A percentile compares a stretch with the other conserved stretches of the same genome.
These are phyloP conservation scores for Globisporangium paddicum DNA, from an alignment of 352 stramenopile genomes.

Conservation along the genomic window DNA sequence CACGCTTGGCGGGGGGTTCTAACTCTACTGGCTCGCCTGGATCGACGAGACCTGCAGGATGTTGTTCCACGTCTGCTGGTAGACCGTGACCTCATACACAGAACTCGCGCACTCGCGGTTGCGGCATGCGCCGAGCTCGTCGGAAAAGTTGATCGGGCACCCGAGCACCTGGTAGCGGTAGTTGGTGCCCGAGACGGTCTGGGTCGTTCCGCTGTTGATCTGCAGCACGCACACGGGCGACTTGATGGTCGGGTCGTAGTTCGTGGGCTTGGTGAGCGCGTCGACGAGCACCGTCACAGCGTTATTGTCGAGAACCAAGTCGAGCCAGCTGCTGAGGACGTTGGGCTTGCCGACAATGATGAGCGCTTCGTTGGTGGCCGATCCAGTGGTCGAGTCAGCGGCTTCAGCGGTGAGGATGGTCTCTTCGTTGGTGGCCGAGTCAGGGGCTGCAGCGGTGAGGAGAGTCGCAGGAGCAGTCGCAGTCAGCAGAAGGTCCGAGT, in stretches of 20 bases:
- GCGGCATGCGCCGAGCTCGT: constrained; percentile 34
- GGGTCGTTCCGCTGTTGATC: constrained; percentile 28
- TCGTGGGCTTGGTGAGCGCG: constrained; percentile 22
- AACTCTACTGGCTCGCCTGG: constrained; percentile 18
- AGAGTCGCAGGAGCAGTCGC: no score
- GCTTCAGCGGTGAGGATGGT: not conserved
- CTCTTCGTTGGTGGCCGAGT: not conserved
- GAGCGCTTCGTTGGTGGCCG: not conserved
- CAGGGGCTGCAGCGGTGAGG: no score
- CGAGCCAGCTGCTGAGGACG: constrained; percentile 7
- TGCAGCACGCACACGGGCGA: constrained; percentile 32
- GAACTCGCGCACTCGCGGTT: constrained; percentile 33
- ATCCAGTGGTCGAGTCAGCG: no score
- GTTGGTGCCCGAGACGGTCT: constrained; percentile 52
- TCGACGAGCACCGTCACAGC: constrained; percentile 25
- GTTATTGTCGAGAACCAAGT: not conserved
- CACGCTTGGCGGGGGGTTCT: not conserved
- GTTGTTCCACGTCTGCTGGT: constrained; percentile 30
- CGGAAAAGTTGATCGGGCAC: constrained; percentile 28
- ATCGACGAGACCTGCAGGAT: constrained; percentile 38
- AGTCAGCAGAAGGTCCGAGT: no score
- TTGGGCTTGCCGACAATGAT: constrained; percentile 1
- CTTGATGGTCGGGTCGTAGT: constrained; percentile 27
- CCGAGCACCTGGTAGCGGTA: constrained; percentile 54
- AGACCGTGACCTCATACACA: constrained; percentile 34